phyloP scores from a whole-genome alignment of 2,329 filamentous ascomycete species.

The Alternaria triticina region DNA sequence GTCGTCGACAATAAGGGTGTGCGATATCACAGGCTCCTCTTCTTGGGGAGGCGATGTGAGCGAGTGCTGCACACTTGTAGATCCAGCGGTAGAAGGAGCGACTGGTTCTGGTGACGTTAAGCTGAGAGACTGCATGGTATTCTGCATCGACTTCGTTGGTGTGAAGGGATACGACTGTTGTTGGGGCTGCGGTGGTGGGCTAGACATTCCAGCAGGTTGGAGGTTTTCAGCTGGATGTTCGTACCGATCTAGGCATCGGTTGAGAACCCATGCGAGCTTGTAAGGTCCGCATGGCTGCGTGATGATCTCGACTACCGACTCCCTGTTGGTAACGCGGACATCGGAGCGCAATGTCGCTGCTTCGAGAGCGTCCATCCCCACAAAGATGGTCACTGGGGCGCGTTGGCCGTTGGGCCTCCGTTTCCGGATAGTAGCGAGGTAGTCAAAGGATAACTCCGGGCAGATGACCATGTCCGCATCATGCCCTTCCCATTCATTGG shows the following conservation, averaged over 20 bases:
- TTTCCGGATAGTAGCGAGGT: slow-evolving; percentile 33
- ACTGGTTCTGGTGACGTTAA: background rate
- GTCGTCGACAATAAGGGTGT: slow-evolving; percentile 49
- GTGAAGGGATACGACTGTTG: background rate
- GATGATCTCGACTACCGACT: slow-evolving; percentile 43
- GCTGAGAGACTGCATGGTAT: background rate
- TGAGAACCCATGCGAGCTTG: slow-evolving; percentile 40
- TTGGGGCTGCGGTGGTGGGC: background rate
- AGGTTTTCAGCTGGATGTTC: slow-evolving; percentile 30
- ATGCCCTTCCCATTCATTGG: slow-evolving; percentile 29
- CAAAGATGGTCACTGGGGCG: slow-evolving; percentile 38
- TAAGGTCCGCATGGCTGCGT: slow-evolving; percentile 46
- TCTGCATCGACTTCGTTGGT: background rate
- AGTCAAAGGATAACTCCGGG: slow-evolving; percentile 41
- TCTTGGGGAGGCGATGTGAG: background rate
- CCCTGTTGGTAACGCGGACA: slow-evolving; percentile 32
- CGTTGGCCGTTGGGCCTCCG: slow-evolving; percentile 1
- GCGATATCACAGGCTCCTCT: slow-evolving; percentile 1
- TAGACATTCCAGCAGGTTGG: background rate
- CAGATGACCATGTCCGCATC: slow-evolving; percentile 42
- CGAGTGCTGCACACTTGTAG: background rate
- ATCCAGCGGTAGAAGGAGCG: background rate
- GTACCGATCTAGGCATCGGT: slow-evolving; percentile 37
- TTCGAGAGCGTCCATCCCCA: slow-evolving; percentile 43
- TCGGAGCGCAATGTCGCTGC: slow-evolving; percentile 43